Evolutionary conservation across 2,329 filamentous ascomycete genomes (phyloP), one percentile per base, ranked within the genome.

Genomic region (Aspergillus viridinutans): DNA sequence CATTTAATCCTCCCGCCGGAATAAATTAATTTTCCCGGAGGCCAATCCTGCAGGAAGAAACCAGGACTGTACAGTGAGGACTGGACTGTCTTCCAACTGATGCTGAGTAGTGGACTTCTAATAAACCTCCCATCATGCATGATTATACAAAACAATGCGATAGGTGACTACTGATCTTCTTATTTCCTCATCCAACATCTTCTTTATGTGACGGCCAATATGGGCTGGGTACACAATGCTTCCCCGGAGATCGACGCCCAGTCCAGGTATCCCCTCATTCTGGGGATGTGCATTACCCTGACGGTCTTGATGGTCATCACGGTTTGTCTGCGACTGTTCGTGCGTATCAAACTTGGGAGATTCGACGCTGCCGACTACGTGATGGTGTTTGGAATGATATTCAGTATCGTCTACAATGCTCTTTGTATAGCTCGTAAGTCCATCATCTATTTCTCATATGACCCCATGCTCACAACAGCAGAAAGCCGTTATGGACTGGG

Each of bases 401-500:
- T 81, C 59, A 78, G 76, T 47, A 63, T 83, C 28, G 64, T 78
- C 4, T 83, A 83, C 64, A 80, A 78, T 6, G 70, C 73, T 4
- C 69, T 83, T 3, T 82, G 79, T 58, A 82, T 83, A 32, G 69
- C 75, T 25, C 80, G 78, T 81, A 72, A 58, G 79, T 57, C 17
- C 68, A 10, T 23, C 23, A 14, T 9, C 10, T 10, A 25, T 25
- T 25, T 25, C 25, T 25, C 25, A 3, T 25, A n/a, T 35, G 32
- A n/a, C 20, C 20, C 45, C 21, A 38, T 53, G 49, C 62, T 60
- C 14, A 54, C 25, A 2, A 8, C n/a, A 4, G 7, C 60, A 81
- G 80, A 84, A 70, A 82, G 80, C 3, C 76, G 77, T 67, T 83
- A 80, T 58, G 81, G 81, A 20, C 72, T 84, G 2, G 81, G 81